Base-by-base conservation (phyloP, 768 basidiomycete species). In the Erythrobasidium yunnanense region DNA sequence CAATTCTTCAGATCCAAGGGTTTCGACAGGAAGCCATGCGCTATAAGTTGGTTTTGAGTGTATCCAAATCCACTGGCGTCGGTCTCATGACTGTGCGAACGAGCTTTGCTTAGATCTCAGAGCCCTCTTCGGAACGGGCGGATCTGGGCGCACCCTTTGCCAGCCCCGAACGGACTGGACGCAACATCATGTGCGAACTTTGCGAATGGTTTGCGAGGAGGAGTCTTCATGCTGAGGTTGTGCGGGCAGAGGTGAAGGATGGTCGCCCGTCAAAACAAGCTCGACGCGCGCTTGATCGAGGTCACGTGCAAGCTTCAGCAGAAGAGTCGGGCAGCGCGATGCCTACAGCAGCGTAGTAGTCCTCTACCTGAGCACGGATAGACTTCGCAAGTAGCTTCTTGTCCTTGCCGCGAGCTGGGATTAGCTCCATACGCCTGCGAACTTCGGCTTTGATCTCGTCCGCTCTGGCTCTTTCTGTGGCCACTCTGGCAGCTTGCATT, bases 11-110 rank as follows among this genome's bases (percentile, higher is more conserved):
- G 38, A 3, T 63, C 47, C 1, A 63, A 25, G 13, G 60, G 60
- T n/a, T 51, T 49, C 4, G 45, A 27, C 13, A 63, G 42, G 29
- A 25, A 34, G 4, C 60, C 60, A 15, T 20, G 25, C 18, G 60
- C 49, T 4, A 51, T n/a, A 18, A 63, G 60, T 32, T 63, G 60
- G 56, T 58, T 42, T n/a, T 42, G 38, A 11, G n/a, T n/a, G n/a
- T 42, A n/a, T 11, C n/a, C n/a, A 11, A 42, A 11, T n/a, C 11
- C 38, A n/a, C 11, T 42, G 11, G 11, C n/a, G 38, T 42, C 38
- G 38, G 38, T 42, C 38, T 42, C 38, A 11, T 42, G 38, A 42
- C n/a, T n/a, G n/a, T n/a, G n/a, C n/a, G n/a, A n/a, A n/a, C n/a
- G n/a, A n/a, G 38, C 38, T n/a, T n/a, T 42, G 38, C 38, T 42